Percentiles rank a stretch among this genome's conserved stretches.
Evolutionary conservation across 2,329 filamentous ascomycete species (phyloP).

Genomic region (Cytospora schulzeri): DNA sequence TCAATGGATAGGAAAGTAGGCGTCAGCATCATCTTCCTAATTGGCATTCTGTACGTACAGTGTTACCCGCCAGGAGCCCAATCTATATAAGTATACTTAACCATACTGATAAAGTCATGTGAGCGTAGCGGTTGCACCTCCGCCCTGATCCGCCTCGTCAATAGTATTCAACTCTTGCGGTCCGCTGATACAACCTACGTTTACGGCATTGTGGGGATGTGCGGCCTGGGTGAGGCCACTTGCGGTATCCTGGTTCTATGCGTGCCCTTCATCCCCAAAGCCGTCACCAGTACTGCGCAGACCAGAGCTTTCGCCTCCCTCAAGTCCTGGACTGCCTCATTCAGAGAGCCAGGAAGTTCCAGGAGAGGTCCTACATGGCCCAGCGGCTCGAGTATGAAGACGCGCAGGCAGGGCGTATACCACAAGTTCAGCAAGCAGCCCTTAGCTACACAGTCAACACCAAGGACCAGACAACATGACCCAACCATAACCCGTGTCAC

Average conservation of each 20-base stretch:
- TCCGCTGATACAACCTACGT: neutral
- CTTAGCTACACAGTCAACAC: too few relatives aligned
- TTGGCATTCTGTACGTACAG: neutral
- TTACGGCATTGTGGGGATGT: neutral
- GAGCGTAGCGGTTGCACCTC: neutral
- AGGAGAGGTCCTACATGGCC: too few relatives aligned
- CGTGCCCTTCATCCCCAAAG: neutral
- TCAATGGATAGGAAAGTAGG: neutral
- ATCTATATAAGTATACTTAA: neutral
- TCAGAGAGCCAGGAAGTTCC: too few relatives aligned
- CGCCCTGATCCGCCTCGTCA: neutral
- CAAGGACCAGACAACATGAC: too few relatives aligned
- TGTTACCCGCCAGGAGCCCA: neutral
- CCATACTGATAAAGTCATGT: neutral
- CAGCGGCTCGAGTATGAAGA: too few relatives aligned
- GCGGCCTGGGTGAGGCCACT: neutral
- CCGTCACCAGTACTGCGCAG: neutral
- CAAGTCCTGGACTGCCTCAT: neutral
- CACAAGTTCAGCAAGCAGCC: too few relatives aligned
- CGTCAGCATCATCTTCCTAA: neutral
- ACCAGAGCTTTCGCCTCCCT: neutral
- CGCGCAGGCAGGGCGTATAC: too few relatives aligned
- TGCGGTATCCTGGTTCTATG: neutral
- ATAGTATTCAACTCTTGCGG: neutral
- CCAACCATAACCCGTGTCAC: too few relatives aligned